Evolutionary conservation across 495 filamentous ascomycete species (phyloP).

Genomic region (Aspergillus avenaceus): DNA sequence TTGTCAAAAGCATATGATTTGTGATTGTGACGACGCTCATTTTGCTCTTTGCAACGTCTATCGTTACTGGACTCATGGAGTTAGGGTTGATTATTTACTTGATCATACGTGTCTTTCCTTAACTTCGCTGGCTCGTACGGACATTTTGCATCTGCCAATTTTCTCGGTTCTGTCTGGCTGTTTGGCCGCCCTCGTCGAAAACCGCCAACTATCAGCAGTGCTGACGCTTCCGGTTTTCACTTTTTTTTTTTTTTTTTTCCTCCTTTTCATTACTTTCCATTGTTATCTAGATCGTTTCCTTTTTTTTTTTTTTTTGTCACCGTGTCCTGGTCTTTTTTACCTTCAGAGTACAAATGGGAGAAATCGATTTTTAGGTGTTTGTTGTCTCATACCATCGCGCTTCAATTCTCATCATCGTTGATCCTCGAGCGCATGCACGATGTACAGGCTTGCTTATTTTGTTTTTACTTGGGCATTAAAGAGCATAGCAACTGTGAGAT

Average conservation of each 20-base stretch:
- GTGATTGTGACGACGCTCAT: constrained; percentile 29
- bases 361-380: no score
- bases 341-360: neutral
- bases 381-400: neutral
- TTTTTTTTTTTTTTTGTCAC: neutral
- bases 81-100: constrained; percentile 16
- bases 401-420: neutral
- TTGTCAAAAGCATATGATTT: constrained; percentile 38
- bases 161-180: constrained; percentile 7
- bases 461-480: neutral
- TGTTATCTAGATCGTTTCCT: neutral
- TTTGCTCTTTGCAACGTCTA: constrained; percentile 18
- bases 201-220: constrained; percentile 13
- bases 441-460: constrained; percentile 3
- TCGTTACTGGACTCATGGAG: constrained; percentile 18
- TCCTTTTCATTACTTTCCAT: neutral
- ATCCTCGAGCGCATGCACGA: neutral
- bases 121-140: constrained; percentile 1
- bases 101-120: constrained; percentile 15
- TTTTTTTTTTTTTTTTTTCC: neutral
- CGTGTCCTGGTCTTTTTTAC: neutral
- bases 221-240: constrained; percentile 8
- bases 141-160: neutral
- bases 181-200: neutral
- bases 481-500: neutral